phyloP scores from a whole-genome alignment of 2,329 filamentous ascomycete genomes.

The Periconia sp. region DNA sequence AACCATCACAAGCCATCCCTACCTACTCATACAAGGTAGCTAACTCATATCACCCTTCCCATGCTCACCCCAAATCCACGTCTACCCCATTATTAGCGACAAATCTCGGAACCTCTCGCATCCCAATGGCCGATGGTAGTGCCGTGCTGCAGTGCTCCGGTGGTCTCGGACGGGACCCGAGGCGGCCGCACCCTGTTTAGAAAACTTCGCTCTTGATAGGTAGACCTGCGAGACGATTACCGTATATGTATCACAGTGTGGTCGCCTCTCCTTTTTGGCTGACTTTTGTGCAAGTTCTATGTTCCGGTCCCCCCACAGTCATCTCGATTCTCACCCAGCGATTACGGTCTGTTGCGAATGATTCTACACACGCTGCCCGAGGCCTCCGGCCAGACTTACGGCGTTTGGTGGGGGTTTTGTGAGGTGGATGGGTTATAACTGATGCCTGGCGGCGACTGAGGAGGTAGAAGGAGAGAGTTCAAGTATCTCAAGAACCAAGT shows the following conservation, averaged over 20 bases:
- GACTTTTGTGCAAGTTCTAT: neutral
- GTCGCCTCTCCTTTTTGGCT: neutral
- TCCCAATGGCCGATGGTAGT: neutral
- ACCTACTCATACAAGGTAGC: no score
- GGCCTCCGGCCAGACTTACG: constrained; percentile 1
- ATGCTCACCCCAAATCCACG: no score
- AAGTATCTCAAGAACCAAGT: neutral
- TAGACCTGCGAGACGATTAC: neutral
- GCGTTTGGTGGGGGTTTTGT: neutral
- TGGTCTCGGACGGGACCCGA: neutral
- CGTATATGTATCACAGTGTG: neutral
- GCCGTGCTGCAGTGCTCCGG: no score
- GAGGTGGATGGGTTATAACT: neutral
- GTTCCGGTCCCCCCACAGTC: neutral
- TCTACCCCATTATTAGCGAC: no score
- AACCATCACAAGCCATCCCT: no score
- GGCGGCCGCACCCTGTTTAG: no score
- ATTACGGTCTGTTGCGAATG: neutral
- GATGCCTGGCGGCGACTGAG: neutral
- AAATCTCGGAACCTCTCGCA: no score
- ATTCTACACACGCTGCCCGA: constrained; percentile 1
- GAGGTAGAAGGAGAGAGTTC: neutral
- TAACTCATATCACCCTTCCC: no score
- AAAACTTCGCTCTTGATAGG: neutral
- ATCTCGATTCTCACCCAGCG: neutral